Conservation (phyloP, 768 basidiomycete species). For the Lyophyllum shimeji region DNA sequence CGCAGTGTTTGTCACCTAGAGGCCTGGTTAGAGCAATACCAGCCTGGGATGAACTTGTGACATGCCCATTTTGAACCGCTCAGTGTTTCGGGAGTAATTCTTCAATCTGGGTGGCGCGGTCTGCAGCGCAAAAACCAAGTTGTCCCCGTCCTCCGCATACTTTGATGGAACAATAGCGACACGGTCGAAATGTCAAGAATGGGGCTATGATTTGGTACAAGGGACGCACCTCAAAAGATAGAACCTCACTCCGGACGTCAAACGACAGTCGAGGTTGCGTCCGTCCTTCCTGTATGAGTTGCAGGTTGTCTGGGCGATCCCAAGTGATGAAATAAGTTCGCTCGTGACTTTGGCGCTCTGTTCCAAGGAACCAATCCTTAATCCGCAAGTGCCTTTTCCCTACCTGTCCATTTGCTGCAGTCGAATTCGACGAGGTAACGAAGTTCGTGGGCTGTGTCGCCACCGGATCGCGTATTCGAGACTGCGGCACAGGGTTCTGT, state of each 20-base stretch:
- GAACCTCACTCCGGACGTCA: neutral
- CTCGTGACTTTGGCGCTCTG: conserved; percentile 11
- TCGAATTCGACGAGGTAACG: neutral
- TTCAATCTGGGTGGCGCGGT: neutral
- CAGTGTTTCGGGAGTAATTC: neutral
- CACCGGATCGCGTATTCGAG: neutral
- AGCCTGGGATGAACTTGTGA: neutral
- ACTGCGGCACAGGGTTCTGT: neutral
- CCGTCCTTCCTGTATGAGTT: neutral
- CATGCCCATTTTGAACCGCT: conserved; percentile 9
- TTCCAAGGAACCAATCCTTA: conserved; percentile 25
- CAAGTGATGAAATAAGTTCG: conserved; percentile 8
- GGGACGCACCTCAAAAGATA: conserved; percentile 2
- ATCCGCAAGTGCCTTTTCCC: conserved; percentile 14
- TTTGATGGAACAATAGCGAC: neutral
- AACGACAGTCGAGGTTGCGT: neutral
- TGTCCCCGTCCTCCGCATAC: neutral
- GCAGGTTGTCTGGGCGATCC: neutral
- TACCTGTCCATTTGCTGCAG: neutral
- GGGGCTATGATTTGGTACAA: neutral
- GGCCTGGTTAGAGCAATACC: neutral
- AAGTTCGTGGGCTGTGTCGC: neutral
- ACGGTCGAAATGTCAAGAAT: neutral
- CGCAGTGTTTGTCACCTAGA: conserved; percentile 13
- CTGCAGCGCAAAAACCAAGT: neutral